A percentile compares a stretch with the other conserved stretches of the same genome.
phyloP scores from a whole-genome alignment of 164 flowering plant genomes.

The Stephania yunnanensis region DNA sequence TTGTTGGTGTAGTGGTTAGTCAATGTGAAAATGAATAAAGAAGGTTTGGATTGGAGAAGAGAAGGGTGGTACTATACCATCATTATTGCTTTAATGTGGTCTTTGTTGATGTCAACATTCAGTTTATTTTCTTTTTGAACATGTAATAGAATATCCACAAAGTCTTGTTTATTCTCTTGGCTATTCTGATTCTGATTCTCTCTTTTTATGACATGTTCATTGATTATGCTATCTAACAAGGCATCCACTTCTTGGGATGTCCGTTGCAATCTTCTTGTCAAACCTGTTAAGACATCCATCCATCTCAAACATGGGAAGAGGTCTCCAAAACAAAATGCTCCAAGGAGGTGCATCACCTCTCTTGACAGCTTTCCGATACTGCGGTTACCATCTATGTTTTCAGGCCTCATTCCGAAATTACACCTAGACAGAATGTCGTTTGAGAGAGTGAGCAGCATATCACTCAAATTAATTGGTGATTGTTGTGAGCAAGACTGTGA shows the following conservation, averaged over 20 bases:
- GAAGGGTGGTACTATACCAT: not conserved
- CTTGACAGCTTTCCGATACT: slow-evolving; percentile 12
- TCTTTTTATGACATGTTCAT: slow-evolving; percentile 2
- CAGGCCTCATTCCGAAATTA: slow-evolving; percentile 2
- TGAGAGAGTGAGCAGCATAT: slow-evolving; percentile 3
- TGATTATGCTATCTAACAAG: slow-evolving; percentile 9
- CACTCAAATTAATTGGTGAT: slow-evolving; percentile 3
- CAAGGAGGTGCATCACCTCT: not conserved
- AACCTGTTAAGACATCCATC: slow-evolving; percentile 12
- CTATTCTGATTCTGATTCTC: not conserved
- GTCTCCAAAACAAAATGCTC: slow-evolving; percentile 10
- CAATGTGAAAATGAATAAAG: no score
- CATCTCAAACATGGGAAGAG: slow-evolving; percentile 8
- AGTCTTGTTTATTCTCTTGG: not conserved
- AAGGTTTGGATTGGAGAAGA: not conserved
- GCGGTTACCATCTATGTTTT: not conserved
- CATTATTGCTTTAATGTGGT: slow-evolving; percentile 7
- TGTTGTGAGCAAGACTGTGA: no score
- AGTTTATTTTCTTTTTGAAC: slow-evolving; percentile 1
- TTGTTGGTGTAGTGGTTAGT: no score
- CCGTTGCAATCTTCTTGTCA: slow-evolving; percentile 1
- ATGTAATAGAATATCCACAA: slow-evolving; percentile 3
- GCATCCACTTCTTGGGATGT: slow-evolving; percentile 1
- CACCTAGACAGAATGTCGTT: slow-evolving; percentile 7
- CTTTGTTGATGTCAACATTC: not conserved